Evolutionary conservation across 2,329 filamentous ascomycete species (phyloP), one percentile per base, ranked within the genome.

Genomic region (Cordyceps fumosorosea): DNA sequence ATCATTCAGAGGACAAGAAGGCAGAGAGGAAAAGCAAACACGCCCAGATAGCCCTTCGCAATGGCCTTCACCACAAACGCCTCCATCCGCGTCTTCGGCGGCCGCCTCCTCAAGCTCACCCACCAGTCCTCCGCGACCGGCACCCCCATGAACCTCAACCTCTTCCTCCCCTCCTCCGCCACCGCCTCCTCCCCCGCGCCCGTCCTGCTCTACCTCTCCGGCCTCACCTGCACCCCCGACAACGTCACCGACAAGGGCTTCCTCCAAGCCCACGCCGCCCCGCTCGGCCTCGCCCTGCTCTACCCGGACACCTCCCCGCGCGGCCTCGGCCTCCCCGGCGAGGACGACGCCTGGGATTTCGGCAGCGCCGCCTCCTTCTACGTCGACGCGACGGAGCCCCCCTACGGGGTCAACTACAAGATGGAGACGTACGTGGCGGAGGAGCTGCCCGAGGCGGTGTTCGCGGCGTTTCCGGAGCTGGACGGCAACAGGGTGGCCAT

Each of bases 261-360:
- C 82, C 90, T 99, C 77, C 93, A 97, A 73, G 86, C 89, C 69
- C 84, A 85, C 65, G 95, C 95, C 54, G 84, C 87, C 62, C 81
- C 87, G 69, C 88, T 87, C 73, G 90, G 90, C 70, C 90, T 99
- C 73, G 95, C 95, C n/a, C 79, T 99, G 62, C 84, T 97, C 60
- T 98, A 92, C 78, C 95, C 95, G 1, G 95, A 99, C 79, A 99
- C 95, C 24, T 96, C 90, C 62, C 95, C 95, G 62, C 86, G 93
- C 62, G 93, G 93, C 1, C 83, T 95, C 54, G 80, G 87, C 68
- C 87, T 96, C 64, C 79, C 88, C 37, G 92, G 91, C 70, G 93
- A 98, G 80, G 87, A 96, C 70, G 93, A 96, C 66, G 75, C 82
- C 55, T 99, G 88, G 76, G 95, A 99, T 77, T 98, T 99, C 73